A percentile compares a stretch with the other conserved stretches of the same genome.
These are phyloP conservation scores for Camellia sinensis DNA, from an alignment of 148 eudicot genomes.

Conservation along the genomic window DNA sequence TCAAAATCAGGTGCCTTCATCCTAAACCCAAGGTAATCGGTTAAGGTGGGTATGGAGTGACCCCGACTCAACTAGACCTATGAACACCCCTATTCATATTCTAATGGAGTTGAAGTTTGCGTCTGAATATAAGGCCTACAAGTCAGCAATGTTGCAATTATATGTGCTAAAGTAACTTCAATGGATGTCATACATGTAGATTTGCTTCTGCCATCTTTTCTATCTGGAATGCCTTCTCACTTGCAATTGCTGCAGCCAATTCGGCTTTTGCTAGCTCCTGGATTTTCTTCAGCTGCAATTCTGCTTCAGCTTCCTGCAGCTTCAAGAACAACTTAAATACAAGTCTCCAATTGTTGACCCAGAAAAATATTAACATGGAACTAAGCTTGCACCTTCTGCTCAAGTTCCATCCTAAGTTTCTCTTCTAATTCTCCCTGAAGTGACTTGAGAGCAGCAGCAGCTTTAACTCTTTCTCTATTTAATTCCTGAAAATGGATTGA, in stretches of 20 bases:
- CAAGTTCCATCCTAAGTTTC: conserved; percentile 65
- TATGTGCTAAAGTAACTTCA: conserved; percentile 9
- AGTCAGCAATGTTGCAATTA: background rate
- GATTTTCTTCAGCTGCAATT: conserved; percentile 52
- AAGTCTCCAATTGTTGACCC: conserved; percentile 10
- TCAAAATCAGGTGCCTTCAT: no score
- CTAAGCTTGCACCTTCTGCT: conserved; percentile 60
- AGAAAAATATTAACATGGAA: conserved; percentile 3
- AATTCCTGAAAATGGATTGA: conserved; percentile 53
- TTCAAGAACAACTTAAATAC: conserved; percentile 17
- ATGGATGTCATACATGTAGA: conserved; percentile 55
- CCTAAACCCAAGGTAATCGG: no score
- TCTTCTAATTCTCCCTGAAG: conserved; percentile 82
- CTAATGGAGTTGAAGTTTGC: background rate
- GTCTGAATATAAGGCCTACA: background rate
- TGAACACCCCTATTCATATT: no score
- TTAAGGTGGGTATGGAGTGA: no score
- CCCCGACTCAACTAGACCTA: no score
- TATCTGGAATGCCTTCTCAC: conserved; percentile 88
- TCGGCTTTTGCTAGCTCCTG: conserved; percentile 80
- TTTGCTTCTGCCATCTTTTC: conserved; percentile 93
- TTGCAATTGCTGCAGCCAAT: conserved; percentile 80
- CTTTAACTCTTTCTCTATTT: conserved; percentile 72
- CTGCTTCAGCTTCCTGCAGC: conserved; percentile 70
- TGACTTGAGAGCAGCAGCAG: conserved; percentile 81